Evolutionary conservation across 768 basidiomycete genomes (phyloP), one percentile per base, ranked within the genome.

Genomic region (Imleria badia): DNA sequence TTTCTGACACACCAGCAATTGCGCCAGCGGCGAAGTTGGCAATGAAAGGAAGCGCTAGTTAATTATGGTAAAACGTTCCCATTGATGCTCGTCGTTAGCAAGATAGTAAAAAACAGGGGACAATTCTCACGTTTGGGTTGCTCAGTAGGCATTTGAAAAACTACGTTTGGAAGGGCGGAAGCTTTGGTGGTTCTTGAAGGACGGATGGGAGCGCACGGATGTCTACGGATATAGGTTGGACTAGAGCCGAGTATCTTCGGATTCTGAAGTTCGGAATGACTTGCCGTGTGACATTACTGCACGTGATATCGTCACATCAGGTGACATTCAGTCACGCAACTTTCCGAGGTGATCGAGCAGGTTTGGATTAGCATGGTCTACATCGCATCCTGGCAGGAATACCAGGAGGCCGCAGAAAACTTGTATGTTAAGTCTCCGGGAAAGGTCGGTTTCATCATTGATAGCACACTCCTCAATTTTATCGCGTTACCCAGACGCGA

Each of bases 1-100:
- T 89, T 67, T 88, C 86, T 5, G 88, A 87, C 59, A 91, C 83
- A 52, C 96, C 96, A 59, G 97, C 97, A 63, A 98, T 94, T 6
- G 96, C 97, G 43, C 97, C 97, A 1, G 96, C 94, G 1, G 87
- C 81, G 67, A 99, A 98, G 66, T 91, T 97, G 59, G 94, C 90
- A 52, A 81, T 66, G 74, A 94, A 94, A 1, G 91, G 91, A 44
- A 93, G 78, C 29, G 91, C 91, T 94, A 38, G 48, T 54, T 14
- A 45, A 53, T 49, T 51, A 42, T 57, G 12, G 41, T 11, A 41
- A 59, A 41, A 23, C 29, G n/a, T 47, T 63, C 29, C 38, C 33
- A n/a, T 48, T 53, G 52, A 22, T 34, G 14, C 1, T 45, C 36
- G 20, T 26, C 39, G 35, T 60, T 13, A 49, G 29, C 26, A 55